phyloP scores from a whole-genome alignment of 2,329 filamentous ascomycete genomes.

The Waltergamsia citrina region DNA sequence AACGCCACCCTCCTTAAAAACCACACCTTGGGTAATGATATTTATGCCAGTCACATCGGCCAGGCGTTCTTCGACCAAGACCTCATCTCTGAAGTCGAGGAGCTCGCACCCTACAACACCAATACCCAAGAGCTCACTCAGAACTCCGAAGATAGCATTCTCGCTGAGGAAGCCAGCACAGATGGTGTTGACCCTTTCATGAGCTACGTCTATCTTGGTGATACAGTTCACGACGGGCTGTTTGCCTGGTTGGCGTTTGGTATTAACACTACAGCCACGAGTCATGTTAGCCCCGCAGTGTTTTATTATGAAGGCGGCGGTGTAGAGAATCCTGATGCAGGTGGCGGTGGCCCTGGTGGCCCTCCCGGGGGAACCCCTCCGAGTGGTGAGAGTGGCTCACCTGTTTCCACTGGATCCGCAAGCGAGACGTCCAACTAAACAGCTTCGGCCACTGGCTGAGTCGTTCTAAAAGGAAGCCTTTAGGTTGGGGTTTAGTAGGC shows the following conservation, averaged over 20 bases:
- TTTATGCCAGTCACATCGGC: slow-evolving; percentile 47
- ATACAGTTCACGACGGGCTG: slow-evolving; percentile 38
- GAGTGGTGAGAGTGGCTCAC: too few species aligned
- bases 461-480: too few species aligned
- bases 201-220: slow-evolving; percentile 47
- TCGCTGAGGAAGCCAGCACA: slow-evolving; percentile 31
- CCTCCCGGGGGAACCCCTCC: too few species aligned
- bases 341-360: too few species aligned
- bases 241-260: slow-evolving; percentile 46
- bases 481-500: too few species aligned
- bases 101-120: slow-evolving; percentile 32
- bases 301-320: slow-evolving; percentile 21
- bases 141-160: slow-evolving; percentile 42
- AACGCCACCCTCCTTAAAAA: slow-evolving; percentile 22
- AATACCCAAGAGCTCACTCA: slow-evolving; percentile 36
- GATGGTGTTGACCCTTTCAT: slow-evolving; percentile 46
- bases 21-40: slow-evolving; percentile 21
- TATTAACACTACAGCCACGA: slow-evolving; percentile 25
- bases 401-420: too few species aligned
- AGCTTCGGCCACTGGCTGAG: too few species aligned
- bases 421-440: too few species aligned
- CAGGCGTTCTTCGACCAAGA: slow-evolving; percentile 55
- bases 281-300: slow-evolving; percentile 16
- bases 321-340: slow-evolving; percentile 18
- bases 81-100: slow-evolving; percentile 41